phyloP scores from a whole-genome alignment of 2,329 filamentous ascomycete species.

The Fusarium pseudoanthophilum region DNA sequence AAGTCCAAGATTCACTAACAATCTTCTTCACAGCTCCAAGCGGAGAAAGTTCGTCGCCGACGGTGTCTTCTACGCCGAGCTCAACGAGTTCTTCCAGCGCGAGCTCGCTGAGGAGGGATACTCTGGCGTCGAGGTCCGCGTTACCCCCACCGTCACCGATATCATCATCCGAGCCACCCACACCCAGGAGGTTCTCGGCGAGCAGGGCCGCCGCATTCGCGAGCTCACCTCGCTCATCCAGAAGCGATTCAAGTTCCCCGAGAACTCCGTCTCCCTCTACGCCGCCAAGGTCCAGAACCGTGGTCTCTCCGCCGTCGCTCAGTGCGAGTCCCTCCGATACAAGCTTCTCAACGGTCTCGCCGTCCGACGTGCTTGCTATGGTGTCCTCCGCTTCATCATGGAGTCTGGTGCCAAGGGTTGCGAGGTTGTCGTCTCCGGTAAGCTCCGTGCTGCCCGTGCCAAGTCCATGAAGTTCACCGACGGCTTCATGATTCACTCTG shows the following conservation, averaged over 20 bases:
- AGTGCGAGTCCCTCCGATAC: constrained; percentile 99
- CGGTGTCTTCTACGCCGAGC: constrained; percentile 99
- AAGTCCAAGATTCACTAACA: constrained; percentile 34
- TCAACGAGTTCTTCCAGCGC: constrained; percentile 99
- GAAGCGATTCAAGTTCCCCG: constrained; percentile 99
- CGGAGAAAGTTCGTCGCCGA: constrained; percentile 95
- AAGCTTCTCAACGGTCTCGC: constrained; percentile 99
- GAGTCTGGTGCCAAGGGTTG: constrained; percentile 99
- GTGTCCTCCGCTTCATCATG: constrained; percentile 99
- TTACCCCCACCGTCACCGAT: constrained; percentile 99
- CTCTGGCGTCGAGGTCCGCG: constrained; percentile 99
- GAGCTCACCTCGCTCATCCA: constrained; percentile 99
- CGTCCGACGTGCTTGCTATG: constrained; percentile 98
- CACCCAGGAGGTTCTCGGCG: constrained; percentile 99
- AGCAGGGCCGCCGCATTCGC: constrained; percentile 99
- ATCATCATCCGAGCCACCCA: constrained; percentile 99
- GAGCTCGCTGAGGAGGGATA: constrained; percentile 99
- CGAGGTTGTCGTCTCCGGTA: constrained; percentile 99
- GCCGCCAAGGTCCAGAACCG: constrained; percentile 99
- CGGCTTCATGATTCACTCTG: constrained; percentile 99
- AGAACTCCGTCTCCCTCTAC: constrained; percentile 99
- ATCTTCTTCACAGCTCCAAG: constrained; percentile 74
- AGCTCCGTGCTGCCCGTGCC: constrained; percentile 97
- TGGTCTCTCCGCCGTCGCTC: constrained; percentile 98
- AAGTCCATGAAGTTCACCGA: constrained; percentile 99